Conservation (phyloP, 306 rosid genomes). For the Macrotyloma uniflorum region DNA sequence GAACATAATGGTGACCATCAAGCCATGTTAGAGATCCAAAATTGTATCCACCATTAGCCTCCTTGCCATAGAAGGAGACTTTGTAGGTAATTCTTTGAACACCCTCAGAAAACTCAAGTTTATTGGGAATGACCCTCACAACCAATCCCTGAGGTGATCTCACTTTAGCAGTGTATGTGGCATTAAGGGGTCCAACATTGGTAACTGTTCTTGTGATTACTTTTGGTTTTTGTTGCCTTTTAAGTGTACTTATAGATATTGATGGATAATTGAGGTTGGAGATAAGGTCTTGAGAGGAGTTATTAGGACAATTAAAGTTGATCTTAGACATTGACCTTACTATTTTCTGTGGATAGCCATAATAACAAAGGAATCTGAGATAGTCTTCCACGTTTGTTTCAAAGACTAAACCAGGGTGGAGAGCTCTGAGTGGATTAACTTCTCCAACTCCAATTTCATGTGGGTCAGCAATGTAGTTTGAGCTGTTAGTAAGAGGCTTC, state of each 20-base stretch:
- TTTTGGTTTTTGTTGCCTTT: conserved; percentile 44
- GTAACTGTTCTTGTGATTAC: conserved; percentile 72
- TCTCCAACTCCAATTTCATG: conserved; percentile 93
- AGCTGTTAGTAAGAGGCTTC: conserved; percentile 72
- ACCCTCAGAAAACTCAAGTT: conserved; percentile 56
- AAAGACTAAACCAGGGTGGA: conserved; percentile 84
- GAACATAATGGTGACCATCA: conserved; percentile 72
- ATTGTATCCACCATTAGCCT: conserved; percentile 71
- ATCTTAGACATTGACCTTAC: conserved; percentile 63
- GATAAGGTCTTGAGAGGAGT: conserved; percentile 67
- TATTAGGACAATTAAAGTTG: conserved; percentile 71
- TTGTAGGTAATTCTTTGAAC: conserved; percentile 53
- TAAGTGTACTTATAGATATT: conserved; percentile 64
- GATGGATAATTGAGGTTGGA: conserved; percentile 88
- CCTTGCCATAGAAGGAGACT: conserved; percentile 68
- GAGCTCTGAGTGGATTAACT: conserved; percentile 76
- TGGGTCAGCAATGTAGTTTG: conserved; percentile 60
- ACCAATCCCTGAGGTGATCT: conserved; percentile 62
- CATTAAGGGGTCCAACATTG: conserved; percentile 70
- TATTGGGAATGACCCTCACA: conserved; percentile 69
- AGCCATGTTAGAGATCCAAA: conserved; percentile 83
- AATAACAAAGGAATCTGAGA: conserved; percentile 77
- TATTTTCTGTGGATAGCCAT: conserved; percentile 64
- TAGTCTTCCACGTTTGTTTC: conserved; percentile 60
- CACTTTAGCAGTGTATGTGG: conserved; percentile 71